phyloP scores from a whole-genome alignment of 2,329 filamentous ascomycete species.

The Cladosporium cucumerinum region DNA sequence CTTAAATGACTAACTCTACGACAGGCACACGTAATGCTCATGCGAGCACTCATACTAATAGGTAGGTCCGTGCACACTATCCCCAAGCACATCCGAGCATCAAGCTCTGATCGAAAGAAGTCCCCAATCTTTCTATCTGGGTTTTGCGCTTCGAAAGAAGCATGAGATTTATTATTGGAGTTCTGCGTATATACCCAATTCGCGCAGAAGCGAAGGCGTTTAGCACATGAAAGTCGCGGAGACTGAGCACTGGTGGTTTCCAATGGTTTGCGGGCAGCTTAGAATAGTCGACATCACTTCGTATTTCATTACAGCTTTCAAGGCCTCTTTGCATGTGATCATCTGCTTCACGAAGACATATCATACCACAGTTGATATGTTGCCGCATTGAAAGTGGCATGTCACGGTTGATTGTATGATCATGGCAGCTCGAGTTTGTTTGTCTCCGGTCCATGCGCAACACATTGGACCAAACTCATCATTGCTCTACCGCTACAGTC shows the following conservation, averaged over 20 bases:
- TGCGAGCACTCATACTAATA: not conserved
- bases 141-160: not conserved
- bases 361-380: not conserved
- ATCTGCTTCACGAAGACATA: not conserved
- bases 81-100: not conserved
- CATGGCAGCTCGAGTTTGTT: not conserved
- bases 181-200: constrained; percentile 7
- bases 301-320: not conserved
- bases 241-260: not conserved
- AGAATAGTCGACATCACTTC: not conserved
- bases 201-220: not conserved
- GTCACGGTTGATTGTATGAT: not conserved
- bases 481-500: not conserved
- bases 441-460: not conserved
- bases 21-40: constrained; percentile 4
- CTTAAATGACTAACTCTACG: not conserved
- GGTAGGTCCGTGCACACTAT: not conserved
- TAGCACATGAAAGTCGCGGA: not conserved
- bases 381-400: not conserved
- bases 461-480: not conserved
- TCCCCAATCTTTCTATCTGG: not conserved
- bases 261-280: not conserved
- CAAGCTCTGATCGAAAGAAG: not conserved
- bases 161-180: not conserved
- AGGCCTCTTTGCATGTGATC: not conserved